Conservation (phyloP, 1,284 basidiomycete genomes). For the Fistulinella staudtii region DNA sequence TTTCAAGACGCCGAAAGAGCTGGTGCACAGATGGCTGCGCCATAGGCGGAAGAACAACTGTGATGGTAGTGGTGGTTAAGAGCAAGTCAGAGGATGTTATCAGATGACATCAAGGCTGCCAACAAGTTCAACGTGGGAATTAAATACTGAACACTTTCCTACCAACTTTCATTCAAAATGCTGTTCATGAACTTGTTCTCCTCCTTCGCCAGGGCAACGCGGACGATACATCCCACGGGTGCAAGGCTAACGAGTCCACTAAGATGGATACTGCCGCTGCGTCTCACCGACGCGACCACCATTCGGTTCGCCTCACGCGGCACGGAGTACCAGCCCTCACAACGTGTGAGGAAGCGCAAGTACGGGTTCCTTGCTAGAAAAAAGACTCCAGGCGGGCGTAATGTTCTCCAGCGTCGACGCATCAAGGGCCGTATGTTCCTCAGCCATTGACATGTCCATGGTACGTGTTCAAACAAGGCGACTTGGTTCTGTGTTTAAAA, state of each 20-base stretch:
- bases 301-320: conserved; percentile 36
- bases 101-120: neutral
- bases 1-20: conserved; percentile 66
- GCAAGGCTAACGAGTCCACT: conserved; percentile 16
- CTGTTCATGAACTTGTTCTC: conserved; percentile 19
- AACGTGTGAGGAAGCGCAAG: conserved; percentile 33
- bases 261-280: conserved; percentile 22
- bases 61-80: conserved; percentile 1
- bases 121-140: conserved; percentile 20
- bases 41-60: conserved; percentile 22
- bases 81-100: neutral
- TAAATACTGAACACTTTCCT: neutral
- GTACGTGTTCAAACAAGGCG: no score
- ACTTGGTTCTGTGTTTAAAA: no score
- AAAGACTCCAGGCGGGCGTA: conserved; percentile 30
- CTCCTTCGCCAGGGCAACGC: conserved; percentile 23
- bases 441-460: conserved; percentile 41
- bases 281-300: conserved; percentile 17
- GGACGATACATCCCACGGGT: conserved; percentile 22
- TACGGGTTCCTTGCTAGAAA: conserved; percentile 33
- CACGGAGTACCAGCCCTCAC: conserved; percentile 34
- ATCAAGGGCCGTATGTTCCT: conserved; percentile 40
- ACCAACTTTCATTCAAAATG: conserved; percentile 10
- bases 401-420: conserved; percentile 36
- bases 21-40: conserved; percentile 52